Conservation (phyloP, 495 filamentous ascomycete species). For the Aspergillus carlsbadensis region DNA sequence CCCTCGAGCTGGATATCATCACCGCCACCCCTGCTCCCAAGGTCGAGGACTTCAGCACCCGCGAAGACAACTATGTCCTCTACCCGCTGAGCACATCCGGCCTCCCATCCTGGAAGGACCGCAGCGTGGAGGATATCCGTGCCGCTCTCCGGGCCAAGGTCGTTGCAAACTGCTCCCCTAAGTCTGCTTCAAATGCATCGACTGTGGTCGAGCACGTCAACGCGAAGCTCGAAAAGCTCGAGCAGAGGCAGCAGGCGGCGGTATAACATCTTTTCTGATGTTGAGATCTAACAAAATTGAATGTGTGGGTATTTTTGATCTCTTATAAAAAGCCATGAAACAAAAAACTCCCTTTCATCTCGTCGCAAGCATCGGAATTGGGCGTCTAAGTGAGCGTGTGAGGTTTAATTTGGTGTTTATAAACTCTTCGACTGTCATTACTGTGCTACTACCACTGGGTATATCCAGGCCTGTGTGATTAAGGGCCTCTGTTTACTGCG, state of each 20-base stretch:
- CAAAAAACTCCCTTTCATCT: neutral
- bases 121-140: conserved; percentile 59
- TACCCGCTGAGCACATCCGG: conserved; percentile 63
- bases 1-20: conserved; percentile 72
- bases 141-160: conserved; percentile 50
- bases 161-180: conserved; percentile 23
- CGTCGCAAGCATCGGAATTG: conserved; percentile 18
- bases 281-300: conserved; percentile 5
- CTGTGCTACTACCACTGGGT: conserved; percentile 8
- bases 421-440: conserved; percentile 12
- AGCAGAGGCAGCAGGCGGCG: conserved; percentile 4
- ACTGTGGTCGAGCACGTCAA: conserved; percentile 20
- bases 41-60: conserved; percentile 56
- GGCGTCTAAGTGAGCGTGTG: conserved; percentile 28
- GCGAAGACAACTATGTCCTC: conserved; percentile 61
- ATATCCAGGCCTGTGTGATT: conserved; percentile 3
- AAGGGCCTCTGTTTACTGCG: neutral
- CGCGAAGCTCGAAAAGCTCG: conserved; percentile 28
- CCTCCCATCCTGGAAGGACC: conserved; percentile 60
- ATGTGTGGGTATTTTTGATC: neutral
- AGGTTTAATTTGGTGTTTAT: conserved; percentile 27
- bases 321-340: neutral
- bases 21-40: conserved; percentile 56
- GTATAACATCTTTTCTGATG: neutral
- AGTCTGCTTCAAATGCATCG: conserved; percentile 25